Conservation (phyloP, 345 rosid genomes). For the Melastoma malabathricum region DNA sequence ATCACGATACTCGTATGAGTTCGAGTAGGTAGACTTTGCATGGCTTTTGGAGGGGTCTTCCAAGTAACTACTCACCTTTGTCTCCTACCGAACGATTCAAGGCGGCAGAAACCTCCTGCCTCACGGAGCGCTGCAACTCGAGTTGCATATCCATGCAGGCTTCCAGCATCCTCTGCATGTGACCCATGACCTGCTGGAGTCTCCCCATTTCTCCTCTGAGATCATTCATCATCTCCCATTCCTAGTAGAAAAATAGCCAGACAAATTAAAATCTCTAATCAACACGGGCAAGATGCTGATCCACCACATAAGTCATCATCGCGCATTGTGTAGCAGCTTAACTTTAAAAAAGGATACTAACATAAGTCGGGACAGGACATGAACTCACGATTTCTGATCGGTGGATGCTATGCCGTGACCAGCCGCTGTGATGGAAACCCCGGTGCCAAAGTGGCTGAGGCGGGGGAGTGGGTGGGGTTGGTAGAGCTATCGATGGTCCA, state of each 20-base stretch:
- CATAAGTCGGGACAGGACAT: constrained; percentile 5
- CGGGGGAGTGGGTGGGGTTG: constrained; percentile 82
- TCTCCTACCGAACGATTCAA: constrained; percentile 65
- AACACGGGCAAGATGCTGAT: too few relatives aligned
- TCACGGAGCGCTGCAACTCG: constrained; percentile 93
- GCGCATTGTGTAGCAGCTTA: too few relatives aligned
- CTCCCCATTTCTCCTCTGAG: constrained; percentile 85
- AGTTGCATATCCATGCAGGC: constrained; percentile 99
- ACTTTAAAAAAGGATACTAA: background rate
- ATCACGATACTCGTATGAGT: background rate
- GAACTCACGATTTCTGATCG: constrained; percentile 81
- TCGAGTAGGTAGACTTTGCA: background rate
- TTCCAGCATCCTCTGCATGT: constrained; percentile 98
- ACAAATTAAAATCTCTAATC: too few relatives aligned
- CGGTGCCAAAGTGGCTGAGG: constrained; percentile 96
- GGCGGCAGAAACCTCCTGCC: constrained; percentile 98
- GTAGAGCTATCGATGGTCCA: constrained; percentile 55
- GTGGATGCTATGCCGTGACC: constrained; percentile 86
- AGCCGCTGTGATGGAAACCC: constrained; percentile 64
- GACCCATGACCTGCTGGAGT: constrained; percentile 96
- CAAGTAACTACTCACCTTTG: constrained; percentile 34
- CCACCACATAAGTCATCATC: too few relatives aligned
- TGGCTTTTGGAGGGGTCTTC: background rate
- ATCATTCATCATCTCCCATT: constrained; percentile 93
- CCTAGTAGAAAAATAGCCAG: constrained; percentile 22